Base-by-base conservation (phyloP, 495 filamentous ascomycete species). In the Friedmanniomyces simplex region DNA sequence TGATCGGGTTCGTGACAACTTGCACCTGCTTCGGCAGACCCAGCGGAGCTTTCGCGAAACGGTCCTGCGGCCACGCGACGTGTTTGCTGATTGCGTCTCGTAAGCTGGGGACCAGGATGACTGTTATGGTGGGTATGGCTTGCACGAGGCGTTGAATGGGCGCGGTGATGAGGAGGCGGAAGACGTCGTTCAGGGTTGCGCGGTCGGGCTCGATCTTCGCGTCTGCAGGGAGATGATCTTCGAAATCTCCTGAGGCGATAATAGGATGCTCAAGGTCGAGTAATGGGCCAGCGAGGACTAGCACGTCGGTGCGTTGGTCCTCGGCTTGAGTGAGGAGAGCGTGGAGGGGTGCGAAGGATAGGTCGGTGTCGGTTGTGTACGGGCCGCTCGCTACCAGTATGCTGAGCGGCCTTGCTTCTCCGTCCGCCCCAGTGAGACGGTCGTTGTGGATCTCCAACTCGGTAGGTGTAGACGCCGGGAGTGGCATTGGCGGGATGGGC, bases 41-140 rank as follows among this genome's bases (percentile, higher is more conserved):
- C 12, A 96, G 78, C 2, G 85, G 81, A 63, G 82, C 84, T 60
- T 79, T 80, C 0, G 78, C 74, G 16, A 96, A 78, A 24, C 78
- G 76, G 59, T 96, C 91, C 67, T 98, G 93, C 1, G 93, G 93
- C 83, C 87, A 98, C 25, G 86, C 84, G 25, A 89, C 84, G 69
- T 96, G 90, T 49, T 82, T 84, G 72, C 77, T 84, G 58, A 91
- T 71, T 0, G 84, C 80, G 63, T 98, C 93, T n/a, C 90, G 87
- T 7, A 91, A 79, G 6, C 85, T 90, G 11, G 93, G 93, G 1
- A 96, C 74, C 1, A 96, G 73, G 34, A 96, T 77, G 56, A 98
- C 84, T 14, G 80, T 86, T 69, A 91, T 82, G 58, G 77, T 78
- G 2, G 90, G 90, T 28, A 89, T 82, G 13, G 78, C 73, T 32